These are phyloP conservation scores for Xylaria sp. DNA, from an alignment of 2,329 filamentous ascomycete species.

Conservation along the genomic window DNA sequence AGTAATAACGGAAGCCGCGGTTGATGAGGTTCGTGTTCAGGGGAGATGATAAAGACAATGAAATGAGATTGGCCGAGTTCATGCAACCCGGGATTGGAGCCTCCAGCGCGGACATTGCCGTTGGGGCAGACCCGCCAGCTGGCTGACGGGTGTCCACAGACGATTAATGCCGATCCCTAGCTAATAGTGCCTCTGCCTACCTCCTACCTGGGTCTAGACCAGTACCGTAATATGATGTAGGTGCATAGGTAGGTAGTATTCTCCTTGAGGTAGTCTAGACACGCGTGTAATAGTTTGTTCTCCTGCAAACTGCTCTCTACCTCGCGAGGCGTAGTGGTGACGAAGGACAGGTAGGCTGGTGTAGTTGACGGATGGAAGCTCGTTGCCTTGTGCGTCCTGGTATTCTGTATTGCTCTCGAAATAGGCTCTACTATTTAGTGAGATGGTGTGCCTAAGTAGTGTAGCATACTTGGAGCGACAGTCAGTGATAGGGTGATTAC, in stretches of 20 bases:
- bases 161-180: neutral
- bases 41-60: conserved; percentile 21
- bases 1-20: conserved; percentile 20
- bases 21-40: conserved; percentile 28
- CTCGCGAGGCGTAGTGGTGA: neutral
- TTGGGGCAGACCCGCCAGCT: conserved; percentile 24
- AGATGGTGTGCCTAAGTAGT: neutral
- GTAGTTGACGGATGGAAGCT: neutral
- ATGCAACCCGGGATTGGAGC: conserved; percentile 28
- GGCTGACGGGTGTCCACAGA: conserved; percentile 22
- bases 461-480: neutral
- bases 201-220: neutral
- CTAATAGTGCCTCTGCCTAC: neutral
- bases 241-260: neutral
- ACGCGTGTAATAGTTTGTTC: neutral
- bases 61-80: conserved; percentile 38
- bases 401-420: neutral
- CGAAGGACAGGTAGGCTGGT: neutral
- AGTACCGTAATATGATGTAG: neutral
- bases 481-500: neutral
- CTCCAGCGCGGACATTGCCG: conserved; percentile 34
- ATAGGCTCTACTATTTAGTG: neutral
- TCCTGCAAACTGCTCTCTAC: neutral
- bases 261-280: neutral
- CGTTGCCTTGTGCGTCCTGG: neutral